A percentile compares a stretch with the other conserved stretches of the same genome.
These are phyloP conservation scores for Fusarium guadeloupense DNA, from an alignment of 2,329 filamentous ascomycete genomes.

Conservation along the genomic window DNA sequence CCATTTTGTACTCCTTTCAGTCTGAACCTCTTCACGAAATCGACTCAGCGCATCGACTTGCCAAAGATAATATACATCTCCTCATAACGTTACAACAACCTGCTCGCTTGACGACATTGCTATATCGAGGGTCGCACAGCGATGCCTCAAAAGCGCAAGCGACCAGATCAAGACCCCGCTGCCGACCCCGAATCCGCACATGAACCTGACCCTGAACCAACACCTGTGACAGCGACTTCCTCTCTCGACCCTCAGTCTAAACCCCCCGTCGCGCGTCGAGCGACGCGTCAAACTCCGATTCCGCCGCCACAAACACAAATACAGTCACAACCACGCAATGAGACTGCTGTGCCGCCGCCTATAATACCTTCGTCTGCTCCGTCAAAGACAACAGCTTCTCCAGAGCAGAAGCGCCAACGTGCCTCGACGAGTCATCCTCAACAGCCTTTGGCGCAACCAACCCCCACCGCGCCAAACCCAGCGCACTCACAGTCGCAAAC, in stretches of 20 bases:
- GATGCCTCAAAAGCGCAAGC: conserved; percentile 53
- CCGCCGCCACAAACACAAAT: conserved; percentile 42
- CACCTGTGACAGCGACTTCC: conserved; percentile 9
- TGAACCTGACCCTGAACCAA: conserved; percentile 2
- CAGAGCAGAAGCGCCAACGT: conserved; percentile 37
- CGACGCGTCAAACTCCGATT: conserved; percentile 53
- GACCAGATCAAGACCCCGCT: conserved; percentile 43
- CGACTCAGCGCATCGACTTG: neutral
- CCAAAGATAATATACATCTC: neutral
- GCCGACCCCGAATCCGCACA: conserved; percentile 19
- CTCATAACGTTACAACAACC: neutral
- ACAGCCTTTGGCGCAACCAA: conserved; percentile 10
- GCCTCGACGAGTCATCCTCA: conserved; percentile 15
- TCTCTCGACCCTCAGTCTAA: conserved; percentile 23
- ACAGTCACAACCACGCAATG: conserved; percentile 29
- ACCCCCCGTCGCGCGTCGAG: conserved; percentile 47
- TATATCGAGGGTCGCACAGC: conserved; percentile 29
- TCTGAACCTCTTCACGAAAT: neutral
- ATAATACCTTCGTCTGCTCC: conserved; percentile 22
- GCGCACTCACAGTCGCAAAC: conserved; percentile 13
- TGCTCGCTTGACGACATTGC: neutral
- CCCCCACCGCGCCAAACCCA: neutral
- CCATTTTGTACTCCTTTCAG: neutral
- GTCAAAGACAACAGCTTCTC: conserved; percentile 1
- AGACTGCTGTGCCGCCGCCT: conserved; percentile 28